These are phyloP conservation scores for Mycena alexandri DNA, from an alignment of 768 basidiomycete species.

Conservation along the genomic window DNA sequence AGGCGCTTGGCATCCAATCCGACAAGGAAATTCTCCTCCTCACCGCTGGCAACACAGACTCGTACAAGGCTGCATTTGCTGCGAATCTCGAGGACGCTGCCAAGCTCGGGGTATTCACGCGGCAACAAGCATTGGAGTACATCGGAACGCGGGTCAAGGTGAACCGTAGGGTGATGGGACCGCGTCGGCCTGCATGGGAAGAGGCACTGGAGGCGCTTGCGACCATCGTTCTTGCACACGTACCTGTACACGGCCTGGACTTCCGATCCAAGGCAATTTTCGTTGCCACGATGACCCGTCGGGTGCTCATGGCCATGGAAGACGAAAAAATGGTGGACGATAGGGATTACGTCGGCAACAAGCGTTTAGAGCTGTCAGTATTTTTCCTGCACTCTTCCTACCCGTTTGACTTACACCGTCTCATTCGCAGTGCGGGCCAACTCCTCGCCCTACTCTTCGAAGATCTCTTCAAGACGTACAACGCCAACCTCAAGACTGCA, in stretches of 20 bases:
- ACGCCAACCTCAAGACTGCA: conserved; percentile 91
- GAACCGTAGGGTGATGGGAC: conserved; percentile 84
- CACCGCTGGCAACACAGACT: conserved; percentile 92
- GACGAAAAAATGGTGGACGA: conserved; percentile 98
- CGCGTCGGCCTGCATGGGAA: conserved; percentile 89
- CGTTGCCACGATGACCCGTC: conserved; percentile 95
- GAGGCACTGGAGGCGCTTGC: conserved; percentile 97
- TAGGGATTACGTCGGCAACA: conserved; percentile 99
- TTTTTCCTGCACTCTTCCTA: conserved; percentile 12
- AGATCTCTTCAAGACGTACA: conserved; percentile 99
- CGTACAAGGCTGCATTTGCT: conserved; percentile 88
- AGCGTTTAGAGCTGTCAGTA: conserved; percentile 94
- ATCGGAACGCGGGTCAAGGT: conserved; percentile 94
- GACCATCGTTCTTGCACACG: conserved; percentile 96
- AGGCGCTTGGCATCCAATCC: conserved; percentile 95
- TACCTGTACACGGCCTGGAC: conserved; percentile 90
- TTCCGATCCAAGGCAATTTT: conserved; percentile 96
- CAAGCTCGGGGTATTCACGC: conserved; percentile 90
- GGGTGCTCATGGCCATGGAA: conserved; percentile 96
- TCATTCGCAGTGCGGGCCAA: conserved; percentile 87
- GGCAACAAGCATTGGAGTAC: conserved; percentile 94
- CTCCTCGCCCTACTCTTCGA: conserved; percentile 96
- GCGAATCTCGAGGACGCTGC: conserved; percentile 95
- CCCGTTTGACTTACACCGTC: conserved; percentile 5
- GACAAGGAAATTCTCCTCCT: conserved; percentile 98